Conservation (phyloP, 2,329 filamentous ascomycete species). For the Huntiella bhutanensis region DNA sequence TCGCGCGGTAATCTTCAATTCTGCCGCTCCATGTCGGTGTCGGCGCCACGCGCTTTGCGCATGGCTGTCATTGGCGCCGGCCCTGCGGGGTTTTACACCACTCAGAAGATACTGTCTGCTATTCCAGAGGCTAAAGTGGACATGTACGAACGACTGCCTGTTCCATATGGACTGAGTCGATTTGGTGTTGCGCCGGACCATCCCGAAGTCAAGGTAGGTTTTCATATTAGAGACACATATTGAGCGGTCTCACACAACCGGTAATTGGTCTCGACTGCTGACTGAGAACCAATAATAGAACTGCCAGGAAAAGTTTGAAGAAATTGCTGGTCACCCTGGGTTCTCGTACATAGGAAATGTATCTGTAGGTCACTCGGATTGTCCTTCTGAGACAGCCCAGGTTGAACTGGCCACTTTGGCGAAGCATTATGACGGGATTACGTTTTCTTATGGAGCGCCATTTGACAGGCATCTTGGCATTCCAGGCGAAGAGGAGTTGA, state of each 20-base stretch:
- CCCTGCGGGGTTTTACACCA: constrained; percentile 88
- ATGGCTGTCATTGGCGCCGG: constrained; percentile 85
- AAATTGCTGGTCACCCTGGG: constrained; percentile 61
- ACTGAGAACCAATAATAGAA: constrained; percentile 37
- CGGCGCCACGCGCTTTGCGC: constrained; percentile 39
- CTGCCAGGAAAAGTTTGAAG: constrained; percentile 81
- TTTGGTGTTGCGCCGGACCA: constrained; percentile 97
- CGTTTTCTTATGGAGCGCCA: constrained; percentile 85
- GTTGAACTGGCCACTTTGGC: constrained; percentile 39
- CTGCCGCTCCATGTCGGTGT: constrained; percentile 6
- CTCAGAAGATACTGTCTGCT: constrained; percentile 65
- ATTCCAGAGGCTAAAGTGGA: constrained; percentile 57
- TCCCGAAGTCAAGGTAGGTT: constrained; percentile 78
- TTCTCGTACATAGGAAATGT: constrained; percentile 91
- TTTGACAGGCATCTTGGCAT: constrained; percentile 64
- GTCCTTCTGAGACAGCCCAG: constrained; percentile 16
- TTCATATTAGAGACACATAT: background rate
- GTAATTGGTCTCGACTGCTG: background rate
- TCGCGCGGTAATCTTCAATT: background rate
- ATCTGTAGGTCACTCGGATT: constrained; percentile 41
- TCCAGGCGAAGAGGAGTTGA: constrained; percentile 53
- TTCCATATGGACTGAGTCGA: constrained; percentile 79
- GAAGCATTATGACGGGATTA: constrained; percentile 74
- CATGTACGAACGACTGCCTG: constrained; percentile 90
- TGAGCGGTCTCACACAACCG: background rate